These are phyloP conservation scores for Massarina eburnea DNA, from an alignment of 2,329 filamentous ascomycete genomes.

Conservation along the genomic window DNA sequence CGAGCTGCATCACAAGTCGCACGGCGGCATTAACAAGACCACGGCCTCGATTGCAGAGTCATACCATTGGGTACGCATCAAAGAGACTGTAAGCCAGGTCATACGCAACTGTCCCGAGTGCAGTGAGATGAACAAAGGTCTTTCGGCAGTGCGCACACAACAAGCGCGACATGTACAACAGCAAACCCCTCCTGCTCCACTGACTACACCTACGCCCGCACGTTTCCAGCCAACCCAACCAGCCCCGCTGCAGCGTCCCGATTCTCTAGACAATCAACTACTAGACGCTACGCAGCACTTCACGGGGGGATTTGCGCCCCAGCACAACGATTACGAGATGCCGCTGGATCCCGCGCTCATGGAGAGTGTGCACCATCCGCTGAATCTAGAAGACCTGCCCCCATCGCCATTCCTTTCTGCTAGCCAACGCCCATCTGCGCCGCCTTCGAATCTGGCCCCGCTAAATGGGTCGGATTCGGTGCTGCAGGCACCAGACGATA, in stretches of 20 bases:
- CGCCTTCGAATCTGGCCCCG: slow-evolving; percentile 10
- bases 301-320: slow-evolving; percentile 35
- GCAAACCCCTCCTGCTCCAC: background rate
- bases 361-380: slow-evolving; percentile 34
- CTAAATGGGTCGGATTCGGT: slow-evolving; percentile 6
- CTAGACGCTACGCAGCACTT: slow-evolving; percentile 33
- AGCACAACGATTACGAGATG: slow-evolving; percentile 53
- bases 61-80: slow-evolving; percentile 97
- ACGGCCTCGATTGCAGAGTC: slow-evolving; percentile 90
- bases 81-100: slow-evolving; percentile 92
- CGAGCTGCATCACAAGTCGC: slow-evolving; percentile 70
- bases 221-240: slow-evolving; percentile 7
- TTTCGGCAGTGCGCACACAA: slow-evolving; percentile 26
- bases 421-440: slow-evolving; percentile 9
- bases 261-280: slow-evolving; percentile 31
- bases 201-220: slow-evolving; percentile 2
- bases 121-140: slow-evolving; percentile 63
- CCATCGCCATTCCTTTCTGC: slow-evolving; percentile 39
- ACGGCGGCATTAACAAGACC: slow-evolving; percentile 97
- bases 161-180: slow-evolving; percentile 8
- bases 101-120: slow-evolving; percentile 90
- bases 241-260: slow-evolving; percentile 16
- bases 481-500: slow-evolving; percentile 8
- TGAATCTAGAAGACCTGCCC: slow-evolving; percentile 32
- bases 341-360: slow-evolving; percentile 65